phyloP scores from a whole-genome alignment of 140 eudicot species.

The Stevia rebaudiana region DNA sequence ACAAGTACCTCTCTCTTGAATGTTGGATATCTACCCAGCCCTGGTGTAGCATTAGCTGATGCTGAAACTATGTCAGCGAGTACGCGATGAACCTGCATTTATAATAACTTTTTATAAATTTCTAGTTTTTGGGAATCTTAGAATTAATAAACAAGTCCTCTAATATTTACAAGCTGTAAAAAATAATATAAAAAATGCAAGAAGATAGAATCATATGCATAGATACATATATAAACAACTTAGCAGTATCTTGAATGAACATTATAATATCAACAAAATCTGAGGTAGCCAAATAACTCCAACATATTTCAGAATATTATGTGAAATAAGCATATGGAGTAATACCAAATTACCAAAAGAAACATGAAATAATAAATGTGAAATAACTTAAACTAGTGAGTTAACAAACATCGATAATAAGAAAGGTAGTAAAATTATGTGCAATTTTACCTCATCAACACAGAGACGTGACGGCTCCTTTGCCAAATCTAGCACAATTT shows the following conservation, averaged over 20 bases:
- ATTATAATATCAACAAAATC: too few relatives aligned
- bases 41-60: conserved; percentile 94
- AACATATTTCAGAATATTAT: too few relatives aligned
- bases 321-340: neutral
- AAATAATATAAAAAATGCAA: neutral
- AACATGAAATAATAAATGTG: neutral
- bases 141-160: neutral
- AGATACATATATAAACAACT: neutral
- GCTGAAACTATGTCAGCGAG: conserved; percentile 88
- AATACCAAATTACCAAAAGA: too few relatives aligned
- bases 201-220: neutral
- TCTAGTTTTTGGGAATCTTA: neutral
- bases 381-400: neutral
- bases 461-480: conserved; percentile 94
- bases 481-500: conserved; percentile 69
- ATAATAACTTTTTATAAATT: neutral
- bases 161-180: neutral
- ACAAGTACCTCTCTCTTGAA: conserved; percentile 80
- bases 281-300: too few relatives aligned
- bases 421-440: neutral
- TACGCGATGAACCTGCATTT: conserved; percentile 75
- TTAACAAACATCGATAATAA: neutral
- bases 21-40: conserved; percentile 91
- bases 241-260: conserved; percentile 5
- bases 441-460: conserved; percentile 83